Evolutionary conservation across 1,139 yeast genomes (phyloP).

Genomic region (Geotrichum fermentans): DNA sequence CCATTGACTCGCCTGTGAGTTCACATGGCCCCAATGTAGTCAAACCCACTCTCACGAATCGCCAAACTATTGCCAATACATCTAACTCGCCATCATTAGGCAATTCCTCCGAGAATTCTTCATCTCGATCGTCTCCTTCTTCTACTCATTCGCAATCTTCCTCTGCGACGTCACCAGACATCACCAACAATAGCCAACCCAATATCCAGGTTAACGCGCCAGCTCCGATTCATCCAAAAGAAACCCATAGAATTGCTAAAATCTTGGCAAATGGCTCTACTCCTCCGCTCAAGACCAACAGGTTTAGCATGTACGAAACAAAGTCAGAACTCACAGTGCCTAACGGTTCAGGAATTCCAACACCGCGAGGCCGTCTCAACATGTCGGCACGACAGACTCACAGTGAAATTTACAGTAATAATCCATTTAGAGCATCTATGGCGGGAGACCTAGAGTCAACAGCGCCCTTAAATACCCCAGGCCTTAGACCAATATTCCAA

Average conservation of each 20-base stretch:
- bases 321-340: not conserved
- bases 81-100: constrained; percentile 1
- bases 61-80: not conserved
- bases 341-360: not conserved
- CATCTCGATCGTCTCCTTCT: constrained; percentile 6
- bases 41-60: no score
- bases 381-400: not conserved
- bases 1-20: no score
- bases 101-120: not conserved
- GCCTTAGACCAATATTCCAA: not conserved
- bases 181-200: not conserved
- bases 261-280: not conserved
- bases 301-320: constrained; percentile 7
- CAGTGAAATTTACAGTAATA: constrained; percentile 9
- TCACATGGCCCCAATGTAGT: no score
- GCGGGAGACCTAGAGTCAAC: constrained; percentile 1
- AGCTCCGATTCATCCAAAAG: not conserved
- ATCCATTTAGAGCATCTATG: constrained; percentile 9
- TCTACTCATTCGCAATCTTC: constrained; percentile 1
- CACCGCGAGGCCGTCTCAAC: constrained; percentile 1
- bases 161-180: constrained; percentile 10
- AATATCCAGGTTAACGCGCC: not conserved
- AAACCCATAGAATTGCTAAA: not conserved
- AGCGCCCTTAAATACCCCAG: not conserved
- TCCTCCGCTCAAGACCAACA: constrained; percentile 2